A percentile compares a stretch with the other conserved stretches of the same genome.
phyloP scores from a whole-genome alignment of 768 basidiomycete species.

The Russula griseocarnosa region DNA sequence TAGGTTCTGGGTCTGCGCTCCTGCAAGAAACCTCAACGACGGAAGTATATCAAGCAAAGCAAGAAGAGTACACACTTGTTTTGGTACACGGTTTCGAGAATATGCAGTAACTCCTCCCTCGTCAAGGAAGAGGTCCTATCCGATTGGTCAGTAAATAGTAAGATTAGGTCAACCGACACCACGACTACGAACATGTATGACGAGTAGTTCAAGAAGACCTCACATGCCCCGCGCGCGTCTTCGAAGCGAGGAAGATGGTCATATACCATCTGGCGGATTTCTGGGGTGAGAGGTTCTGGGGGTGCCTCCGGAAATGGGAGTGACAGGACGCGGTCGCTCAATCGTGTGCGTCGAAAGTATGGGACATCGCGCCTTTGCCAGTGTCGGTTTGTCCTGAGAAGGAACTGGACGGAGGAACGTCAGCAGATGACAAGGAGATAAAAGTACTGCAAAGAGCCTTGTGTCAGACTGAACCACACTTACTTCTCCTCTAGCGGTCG shows the following conservation, averaged over 20 bases:
- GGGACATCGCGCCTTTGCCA: neutral
- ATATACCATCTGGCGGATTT: constrained; percentile 44
- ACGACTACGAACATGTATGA: constrained; percentile 43
- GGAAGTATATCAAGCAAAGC: neutral
- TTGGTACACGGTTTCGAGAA: constrained; percentile 52
- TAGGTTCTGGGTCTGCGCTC: constrained; percentile 38
- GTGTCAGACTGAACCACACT: constrained; percentile 23
- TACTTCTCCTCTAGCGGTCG: constrained; percentile 67
- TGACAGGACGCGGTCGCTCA: constrained; percentile 24
- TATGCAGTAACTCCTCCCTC: constrained; percentile 52
- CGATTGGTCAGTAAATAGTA: constrained; percentile 4
- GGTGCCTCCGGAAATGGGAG: constrained; percentile 28
- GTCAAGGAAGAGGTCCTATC: constrained; percentile 53
- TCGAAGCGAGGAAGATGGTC: constrained; percentile 50
- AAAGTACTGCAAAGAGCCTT: constrained; percentile 25
- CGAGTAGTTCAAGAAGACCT: constrained; percentile 60
- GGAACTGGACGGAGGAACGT: constrained; percentile 3
- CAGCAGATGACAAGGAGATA: neutral
- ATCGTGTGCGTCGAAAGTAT: constrained; percentile 24
- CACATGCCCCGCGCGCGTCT: constrained; percentile 57
- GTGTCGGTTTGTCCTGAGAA: constrained; percentile 2
- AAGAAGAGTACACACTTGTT: constrained; percentile 37
- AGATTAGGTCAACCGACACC: neutral
- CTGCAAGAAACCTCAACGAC: constrained; percentile 30
- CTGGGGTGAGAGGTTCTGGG: constrained; percentile 21